Percentiles rank a stretch among this genome's conserved stretches.
phyloP scores from a whole-genome alignment of 139 green algal genomes.

The Chlorella sp. region DNA sequence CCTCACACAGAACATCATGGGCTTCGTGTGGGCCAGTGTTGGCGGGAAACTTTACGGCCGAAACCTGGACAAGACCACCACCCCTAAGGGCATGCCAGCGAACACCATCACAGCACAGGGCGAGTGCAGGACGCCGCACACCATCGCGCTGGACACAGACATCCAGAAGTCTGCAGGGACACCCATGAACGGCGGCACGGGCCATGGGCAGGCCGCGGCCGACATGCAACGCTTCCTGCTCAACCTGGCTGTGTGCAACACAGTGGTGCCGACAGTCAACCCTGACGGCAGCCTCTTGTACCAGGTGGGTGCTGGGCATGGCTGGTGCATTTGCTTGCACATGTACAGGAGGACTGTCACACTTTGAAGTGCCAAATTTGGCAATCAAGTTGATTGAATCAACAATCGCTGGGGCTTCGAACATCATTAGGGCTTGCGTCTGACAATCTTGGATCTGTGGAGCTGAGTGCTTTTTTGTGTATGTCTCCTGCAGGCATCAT shows the following conservation, averaged over 20 bases:
- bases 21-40: constrained; percentile 59
- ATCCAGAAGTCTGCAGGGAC: constrained; percentile 29
- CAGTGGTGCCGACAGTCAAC: constrained; percentile 61
- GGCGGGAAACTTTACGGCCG: constrained; percentile 43
- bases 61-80: neutral
- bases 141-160: constrained; percentile 30
- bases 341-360: too few relatives aligned
- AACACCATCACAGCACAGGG: too few relatives aligned
- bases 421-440: too few relatives aligned
- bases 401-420: too few relatives aligned
- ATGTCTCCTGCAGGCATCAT: constrained; percentile 76
- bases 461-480: too few relatives aligned
- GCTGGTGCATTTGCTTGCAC: too few relatives aligned
- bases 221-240: constrained; percentile 41
- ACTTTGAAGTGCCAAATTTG: too few relatives aligned
- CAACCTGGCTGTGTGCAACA: constrained; percentile 84
- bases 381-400: too few relatives aligned
- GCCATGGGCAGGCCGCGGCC: neutral
- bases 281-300: constrained; percentile 46
- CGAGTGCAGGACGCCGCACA: constrained; percentile 40
- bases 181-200: constrained; percentile 19
- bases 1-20: constrained; percentile 78
- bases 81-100: too few relatives aligned
- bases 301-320: constrained; percentile 40
- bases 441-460: too few relatives aligned